Evolutionary conservation across 371 early-diverging fungal species (phyloP), one percentile per base, ranked within the genome.

Genomic region (Mortierella sp.): DNA sequence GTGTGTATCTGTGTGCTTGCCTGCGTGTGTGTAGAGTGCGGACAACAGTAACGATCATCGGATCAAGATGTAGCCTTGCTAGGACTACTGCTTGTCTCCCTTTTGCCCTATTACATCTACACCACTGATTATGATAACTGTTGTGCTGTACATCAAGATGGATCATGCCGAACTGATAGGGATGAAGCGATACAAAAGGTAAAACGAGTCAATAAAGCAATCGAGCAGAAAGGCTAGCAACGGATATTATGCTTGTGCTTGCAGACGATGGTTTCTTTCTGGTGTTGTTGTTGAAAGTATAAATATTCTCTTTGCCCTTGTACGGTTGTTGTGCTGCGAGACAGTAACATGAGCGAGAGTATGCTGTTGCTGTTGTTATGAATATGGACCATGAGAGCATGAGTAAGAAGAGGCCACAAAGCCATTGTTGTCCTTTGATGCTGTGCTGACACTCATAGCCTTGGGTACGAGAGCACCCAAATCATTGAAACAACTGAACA

Each of bases 211-310:
- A 28, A 44, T 10, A 72, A 47, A n/a, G 31, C n/a, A 16, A 28
- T n/a, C 26, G n/a, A 16, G 5, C 14, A 31, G 6, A 34, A 54
- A 73, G 38, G 44, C 14, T 9, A 74, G 42, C 38, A 65, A 65
- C 38, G 65, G 65, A 65, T 38, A 21, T 21, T 65, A 2, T 65
- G 38, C 65, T 65, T 65, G 38, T 65, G 65, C 65, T 65, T 65
- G 65, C 38, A 38, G 65, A 38, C 34, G 65, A 65, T 65, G 65
- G 65, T 38, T 65, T 65, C 3, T 11, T 13, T 0, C 31, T 60
- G 26, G 19, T 31, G 42, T 5, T 38, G 42, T 14, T 54, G 54
- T 21, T 21, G 54, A 28, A 60, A 60, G 60, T 31, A 60, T 60
- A 16, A 60, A 60, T 9, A 13, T 28, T 60, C 54, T 13, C 10